These are phyloP conservation scores for Dothidotthia symphoricarpi DNA, from an alignment of 2,329 filamentous ascomycete genomes.

Conservation along the genomic window DNA sequence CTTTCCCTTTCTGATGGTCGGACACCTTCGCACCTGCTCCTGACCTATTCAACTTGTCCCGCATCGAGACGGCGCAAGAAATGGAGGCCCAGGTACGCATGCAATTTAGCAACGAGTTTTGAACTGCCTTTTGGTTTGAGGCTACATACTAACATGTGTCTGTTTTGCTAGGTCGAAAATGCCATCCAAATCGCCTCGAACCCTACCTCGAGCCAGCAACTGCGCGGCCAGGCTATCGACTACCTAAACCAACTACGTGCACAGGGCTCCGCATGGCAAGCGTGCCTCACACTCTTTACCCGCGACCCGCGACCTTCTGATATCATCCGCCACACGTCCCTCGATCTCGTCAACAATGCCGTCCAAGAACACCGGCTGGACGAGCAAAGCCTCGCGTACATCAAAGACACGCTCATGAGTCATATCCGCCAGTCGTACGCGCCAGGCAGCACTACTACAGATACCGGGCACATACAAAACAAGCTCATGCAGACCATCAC, in stretches of 20 bases:
- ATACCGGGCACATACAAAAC: conserved; percentile 81
- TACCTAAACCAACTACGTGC: conserved; percentile 75
- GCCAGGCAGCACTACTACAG: conserved; percentile 57
- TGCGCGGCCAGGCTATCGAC: conserved; percentile 83
- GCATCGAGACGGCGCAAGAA: conserved; percentile 33
- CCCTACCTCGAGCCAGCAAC: conserved; percentile 65
- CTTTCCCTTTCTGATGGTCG: conserved; percentile 19
- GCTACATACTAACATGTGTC: no score
- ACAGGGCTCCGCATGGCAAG: conserved; percentile 85
- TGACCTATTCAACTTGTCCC: conserved; percentile 17
- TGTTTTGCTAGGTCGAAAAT: conserved; percentile 79
- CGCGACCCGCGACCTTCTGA: conserved; percentile 73
- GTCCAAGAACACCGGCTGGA: conserved; percentile 79
- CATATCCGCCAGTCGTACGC: conserved; percentile 79
- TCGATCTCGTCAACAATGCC: conserved; percentile 92
- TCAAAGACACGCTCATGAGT: conserved; percentile 77
- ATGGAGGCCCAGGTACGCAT: conserved; percentile 41
- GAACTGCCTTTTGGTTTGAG: no score
- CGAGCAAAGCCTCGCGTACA: conserved; percentile 65
- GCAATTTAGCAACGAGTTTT: no score
- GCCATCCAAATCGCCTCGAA: conserved; percentile 94
- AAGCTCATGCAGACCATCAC: conserved; percentile 96
- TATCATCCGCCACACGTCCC: conserved; percentile 80
- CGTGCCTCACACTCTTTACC: conserved; percentile 82
- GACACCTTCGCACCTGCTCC: conserved; percentile 12